Percentiles rank a stretch among this genome's conserved stretches.
Evolutionary conservation across 2,329 filamentous ascomycete genomes (phyloP).

Genomic region (Colletotrichum cuscutae): DNA sequence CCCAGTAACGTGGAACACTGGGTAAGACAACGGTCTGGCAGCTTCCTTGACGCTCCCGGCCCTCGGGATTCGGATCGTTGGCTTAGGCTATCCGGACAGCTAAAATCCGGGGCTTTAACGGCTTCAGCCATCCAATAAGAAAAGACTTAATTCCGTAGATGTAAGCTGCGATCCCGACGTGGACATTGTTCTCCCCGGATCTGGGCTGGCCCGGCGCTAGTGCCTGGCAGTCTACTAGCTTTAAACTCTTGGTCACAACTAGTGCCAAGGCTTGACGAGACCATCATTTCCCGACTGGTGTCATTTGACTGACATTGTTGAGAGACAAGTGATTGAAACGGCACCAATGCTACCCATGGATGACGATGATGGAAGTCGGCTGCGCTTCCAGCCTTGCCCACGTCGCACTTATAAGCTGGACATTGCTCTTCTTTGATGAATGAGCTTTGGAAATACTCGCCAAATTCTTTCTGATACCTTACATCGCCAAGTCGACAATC

Average conservation of each 20-base stretch:
- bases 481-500: background rate
- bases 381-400: background rate
- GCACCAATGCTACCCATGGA: background rate
- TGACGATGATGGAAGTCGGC: background rate
- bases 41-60: background rate
- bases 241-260: background rate
- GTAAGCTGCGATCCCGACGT: background rate
- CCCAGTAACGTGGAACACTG: slow-evolving; percentile 11
- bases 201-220: slow-evolving; percentile 21
- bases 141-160: background rate
- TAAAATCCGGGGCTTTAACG: background rate
- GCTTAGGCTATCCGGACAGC: slow-evolving; percentile 5
- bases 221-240: slow-evolving; percentile 6
- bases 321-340: background rate
- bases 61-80: background rate
- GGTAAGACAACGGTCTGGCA: background rate
- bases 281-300: slow-evolving; percentile 5
- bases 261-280: slow-evolving; percentile 15
- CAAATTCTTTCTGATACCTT: background rate
- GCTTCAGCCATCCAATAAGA: slow-evolving; percentile 13
- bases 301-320: background rate
- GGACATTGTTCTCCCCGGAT: slow-evolving; percentile 17
- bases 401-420: background rate
- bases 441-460: background rate
- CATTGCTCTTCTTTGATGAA: background rate